Evolutionary conservation across 2,329 filamentous ascomycete genomes (phyloP).

Genomic region (Leptographium radiaticola): DNA sequence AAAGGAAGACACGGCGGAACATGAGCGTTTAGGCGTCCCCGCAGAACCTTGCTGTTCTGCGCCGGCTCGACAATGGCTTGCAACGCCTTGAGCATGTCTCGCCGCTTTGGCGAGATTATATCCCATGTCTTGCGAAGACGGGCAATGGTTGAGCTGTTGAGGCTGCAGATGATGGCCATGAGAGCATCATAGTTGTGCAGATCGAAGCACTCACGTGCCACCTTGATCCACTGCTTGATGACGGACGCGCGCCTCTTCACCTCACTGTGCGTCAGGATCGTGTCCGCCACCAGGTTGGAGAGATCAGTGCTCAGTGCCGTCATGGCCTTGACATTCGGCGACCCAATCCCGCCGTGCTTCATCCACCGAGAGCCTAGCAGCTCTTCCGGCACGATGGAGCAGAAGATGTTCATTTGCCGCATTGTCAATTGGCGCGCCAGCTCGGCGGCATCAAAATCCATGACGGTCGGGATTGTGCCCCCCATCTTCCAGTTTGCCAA

Average conservation of each 20-base stretch:
- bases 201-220: slow-evolving; percentile 73
- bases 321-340: slow-evolving; percentile 88
- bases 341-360: slow-evolving; percentile 67
- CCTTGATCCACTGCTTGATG: slow-evolving; percentile 98
- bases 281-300: slow-evolving; percentile 85
- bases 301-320: slow-evolving; percentile 84
- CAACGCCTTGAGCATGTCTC: slow-evolving; percentile 62
- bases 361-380: slow-evolving; percentile 88
- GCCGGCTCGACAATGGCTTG: slow-evolving; percentile 79
- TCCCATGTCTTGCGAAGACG: slow-evolving; percentile 91
- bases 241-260: slow-evolving; percentile 79
- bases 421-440: slow-evolving; percentile 84
- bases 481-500: slow-evolving; percentile 62
- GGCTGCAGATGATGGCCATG: slow-evolving; percentile 91
- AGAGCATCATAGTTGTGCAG: slow-evolving; percentile 92
- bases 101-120: slow-evolving; percentile 68
- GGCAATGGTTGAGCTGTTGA: slow-evolving; percentile 84
- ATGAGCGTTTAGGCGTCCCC: slow-evolving; percentile 70
- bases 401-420: slow-evolving; percentile 85
- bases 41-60: slow-evolving; percentile 80
- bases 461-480: slow-evolving; percentile 55
- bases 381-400: slow-evolving; percentile 82
- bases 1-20: slow-evolving; percentile 90
- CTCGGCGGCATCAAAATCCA: slow-evolving; percentile 87
- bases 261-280: slow-evolving; percentile 77